Evolutionary conservation across 2,329 filamentous ascomycete species (phyloP), one percentile per base, ranked within the genome.

Genomic region (Calonectria pteridis): DNA sequence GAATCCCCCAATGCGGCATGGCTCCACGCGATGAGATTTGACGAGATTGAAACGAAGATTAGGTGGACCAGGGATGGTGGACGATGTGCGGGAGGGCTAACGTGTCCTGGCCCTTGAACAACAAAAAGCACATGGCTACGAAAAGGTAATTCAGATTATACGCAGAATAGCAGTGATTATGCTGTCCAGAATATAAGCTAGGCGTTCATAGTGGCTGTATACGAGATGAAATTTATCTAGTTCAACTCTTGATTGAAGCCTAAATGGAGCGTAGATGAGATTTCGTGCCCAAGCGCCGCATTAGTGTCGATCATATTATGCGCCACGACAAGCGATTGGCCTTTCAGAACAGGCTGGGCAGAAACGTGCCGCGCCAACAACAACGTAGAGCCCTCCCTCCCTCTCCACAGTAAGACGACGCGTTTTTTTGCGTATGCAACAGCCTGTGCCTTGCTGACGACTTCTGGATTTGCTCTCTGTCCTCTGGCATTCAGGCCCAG

Each of bases 31-130:
- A 62, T 62, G 55, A 62, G 55, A 62, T 62, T 62, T 62, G 55
- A 62, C 55, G 55, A 62, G 55, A 62, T 62, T 62, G 55, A 62
- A 62, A 62, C 55, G 55, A 26, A 62, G 55, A 62, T 62, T 62
- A 62, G 55, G 55, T 62, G 33, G 35, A 40, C 55, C 26, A 62
- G 55, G 55, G 55, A 62, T 62, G 55, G 55, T 26, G 37, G 55
- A 28, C 55, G 26, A 62, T 26, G 23, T 26, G 23, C 26, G 33
- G 55, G 35, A 37, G 37, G 43, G 2, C 43, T 23, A 46, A 46
- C n/a, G 43, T 11, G 43, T 23, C 23, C n/a, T 46, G n/a, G 43
- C 43, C 9, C n/a, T 20, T n/a, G n/a, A n/a, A n/a, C n/a, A n/a
- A n/a, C 20, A 13, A 46, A 46, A 46, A 46, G n/a, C 20, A 23